Evolutionary conservation across 2,329 filamentous ascomycete species (phyloP), one percentile per base, ranked within the genome.

Genomic region (Phaeophleospora eucalypticola): DNA sequence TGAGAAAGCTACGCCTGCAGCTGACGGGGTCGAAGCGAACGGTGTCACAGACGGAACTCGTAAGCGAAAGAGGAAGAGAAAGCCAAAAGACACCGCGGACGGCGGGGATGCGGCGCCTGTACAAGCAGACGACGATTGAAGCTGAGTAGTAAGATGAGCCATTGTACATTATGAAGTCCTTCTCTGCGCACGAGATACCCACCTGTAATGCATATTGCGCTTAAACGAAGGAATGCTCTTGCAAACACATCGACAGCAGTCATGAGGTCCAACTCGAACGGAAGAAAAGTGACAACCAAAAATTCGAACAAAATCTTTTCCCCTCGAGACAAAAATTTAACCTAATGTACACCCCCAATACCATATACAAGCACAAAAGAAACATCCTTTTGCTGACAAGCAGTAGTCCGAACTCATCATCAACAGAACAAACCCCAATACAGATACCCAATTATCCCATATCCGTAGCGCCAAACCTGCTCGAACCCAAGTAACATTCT

Each of bases 1-100:
- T 2, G 57, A 59, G 32, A 59, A 60, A 49, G 52, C 51, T 8
- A 46, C 41, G 1, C 9, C 37, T n/a, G 12, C n/a, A 19, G 21
- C 37, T 17, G 39, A 29, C 21, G 27, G 33, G 15, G 45, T 17
- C 6, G 43, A 51, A 33, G 45, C 8, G 15, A 39, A 39, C n/a
- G 48, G 35, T 8, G 46, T 32, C 16, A 19, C 38, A 43, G 54
- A 56, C 37, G 48, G 15, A 7, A 36, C 49, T 21, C 48, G 41
- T 36, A 57, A 57, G 41, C 54, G 54, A 32, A 54, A 53, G 27
- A 46, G 54, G 24, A 57, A 52, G 46, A 53, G 54, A 24, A 57
- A 54, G 48, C 52, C 52, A 14, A 57, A 53, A n/a, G 54, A 53
- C 4, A 44, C 47, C 9, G 39, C 42, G 32, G 42, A 36, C 10